These are phyloP conservation scores for Didymosphaeria variabile DNA, from an alignment of 2,329 filamentous ascomycete species.

Conservation along the genomic window DNA sequence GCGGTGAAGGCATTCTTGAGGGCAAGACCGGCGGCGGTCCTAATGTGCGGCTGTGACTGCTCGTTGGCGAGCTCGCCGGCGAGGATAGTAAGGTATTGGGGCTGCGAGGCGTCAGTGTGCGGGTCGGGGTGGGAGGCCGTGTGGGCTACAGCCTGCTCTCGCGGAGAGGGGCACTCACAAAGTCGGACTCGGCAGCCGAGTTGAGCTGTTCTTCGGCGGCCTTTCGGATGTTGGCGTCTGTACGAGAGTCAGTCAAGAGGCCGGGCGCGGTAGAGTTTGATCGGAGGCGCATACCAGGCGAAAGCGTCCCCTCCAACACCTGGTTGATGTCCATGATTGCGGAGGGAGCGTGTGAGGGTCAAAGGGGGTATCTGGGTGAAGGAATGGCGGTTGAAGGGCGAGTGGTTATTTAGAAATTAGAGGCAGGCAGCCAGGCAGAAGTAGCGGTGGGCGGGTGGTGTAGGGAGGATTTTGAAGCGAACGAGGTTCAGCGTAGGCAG, in stretches of 20 bases:
- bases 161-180: slow-evolving; percentile 69
- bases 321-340: slow-evolving; percentile 94
- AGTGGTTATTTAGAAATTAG: slow-evolving; percentile 24
- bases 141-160: slow-evolving; percentile 27
- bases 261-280: slow-evolving; percentile 21
- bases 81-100: slow-evolving; percentile 83
- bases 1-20: slow-evolving; percentile 98
- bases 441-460: slow-evolving; percentile 46
- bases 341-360: slow-evolving; percentile 37
- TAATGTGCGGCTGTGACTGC: slow-evolving; percentile 79
- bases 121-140: slow-evolving; percentile 18
- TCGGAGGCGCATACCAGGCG: slow-evolving; percentile 73
- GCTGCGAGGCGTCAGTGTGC: slow-evolving; percentile 63
- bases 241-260: slow-evolving; percentile 48
- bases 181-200: slow-evolving; percentile 93
- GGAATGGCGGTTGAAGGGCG: slow-evolving; percentile 16
- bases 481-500: slow-evolving; percentile 47
- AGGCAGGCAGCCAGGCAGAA: slow-evolving; percentile 31
- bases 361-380: slow-evolving; percentile 34
- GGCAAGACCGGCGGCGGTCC: slow-evolving; percentile 93
- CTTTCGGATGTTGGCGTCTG: slow-evolving; percentile 89
- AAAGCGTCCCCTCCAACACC: slow-evolving; percentile 96
- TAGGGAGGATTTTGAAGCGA: slow-evolving; percentile 50
- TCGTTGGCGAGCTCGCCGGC: slow-evolving; percentile 96
- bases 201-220: slow-evolving; percentile 93